Conservation (phyloP, 1,284 basidiomycete species). For the Cystobasidium sp. region DNA sequence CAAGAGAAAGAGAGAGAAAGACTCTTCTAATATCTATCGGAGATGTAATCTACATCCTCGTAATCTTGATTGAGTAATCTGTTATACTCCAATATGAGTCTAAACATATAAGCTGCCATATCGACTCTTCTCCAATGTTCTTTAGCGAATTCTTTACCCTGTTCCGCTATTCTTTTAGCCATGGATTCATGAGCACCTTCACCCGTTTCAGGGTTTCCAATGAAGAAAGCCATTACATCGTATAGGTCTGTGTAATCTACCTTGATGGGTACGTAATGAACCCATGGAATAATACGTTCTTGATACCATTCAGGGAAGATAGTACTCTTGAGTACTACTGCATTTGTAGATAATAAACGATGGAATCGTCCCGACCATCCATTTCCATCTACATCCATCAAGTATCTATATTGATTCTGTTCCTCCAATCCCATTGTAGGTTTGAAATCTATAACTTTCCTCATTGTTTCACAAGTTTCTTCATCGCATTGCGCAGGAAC, state of each 20-base stretch:
- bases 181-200: conserved; percentile 59
- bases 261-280: conserved; percentile 57
- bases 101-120: conserved; percentile 52
- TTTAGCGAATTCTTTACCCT: conserved; percentile 58
- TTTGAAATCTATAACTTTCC: conserved; percentile 47
- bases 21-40: conserved; percentile 6
- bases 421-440: conserved; percentile 53
- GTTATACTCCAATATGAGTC: conserved; percentile 47
- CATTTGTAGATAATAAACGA: conserved; percentile 66
- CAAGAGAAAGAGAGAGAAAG: too few species aligned
- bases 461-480: conserved; percentile 51
- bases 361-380: conserved; percentile 57
- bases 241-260: conserved; percentile 62
- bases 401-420: conserved; percentile 57
- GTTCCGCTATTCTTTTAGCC: conserved; percentile 58
- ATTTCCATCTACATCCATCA: conserved; percentile 61
- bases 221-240: conserved; percentile 61
- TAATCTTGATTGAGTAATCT: conserved; percentile 34
- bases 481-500: conserved; percentile 54
- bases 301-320: conserved; percentile 65
- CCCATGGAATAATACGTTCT: conserved; percentile 51
- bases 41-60: conserved; percentile 35
- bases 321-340: conserved; percentile 68
- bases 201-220: conserved; percentile 57
- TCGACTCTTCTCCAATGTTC: conserved; percentile 59